Evolutionary conservation across 495 filamentous ascomycete species (phyloP).

Genomic region (Tuber umbilicatum): DNA sequence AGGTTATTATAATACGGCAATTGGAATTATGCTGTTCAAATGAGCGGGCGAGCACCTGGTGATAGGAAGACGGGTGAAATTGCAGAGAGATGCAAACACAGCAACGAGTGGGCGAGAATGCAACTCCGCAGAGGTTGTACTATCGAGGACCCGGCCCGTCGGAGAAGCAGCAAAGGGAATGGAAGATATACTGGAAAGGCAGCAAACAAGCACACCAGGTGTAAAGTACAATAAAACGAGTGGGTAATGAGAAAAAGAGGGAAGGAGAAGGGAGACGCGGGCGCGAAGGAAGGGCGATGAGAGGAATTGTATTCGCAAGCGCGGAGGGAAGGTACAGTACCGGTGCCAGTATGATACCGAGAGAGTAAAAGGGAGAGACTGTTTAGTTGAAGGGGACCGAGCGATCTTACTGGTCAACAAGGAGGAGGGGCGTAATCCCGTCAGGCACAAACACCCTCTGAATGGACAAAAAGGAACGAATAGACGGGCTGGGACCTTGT

Average conservation of each 20-base stretch:
- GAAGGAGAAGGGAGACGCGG: background rate
- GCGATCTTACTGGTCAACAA: background rate
- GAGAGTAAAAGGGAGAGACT: background rate
- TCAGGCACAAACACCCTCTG: background rate
- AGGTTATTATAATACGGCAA: background rate
- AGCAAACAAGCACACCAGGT: background rate
- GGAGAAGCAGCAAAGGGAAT: background rate
- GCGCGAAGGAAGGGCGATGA: background rate
- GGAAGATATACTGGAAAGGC: conserved; percentile 1
- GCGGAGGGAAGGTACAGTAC: background rate
- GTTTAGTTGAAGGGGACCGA: background rate
- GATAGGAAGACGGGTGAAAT: conserved; percentile 2
- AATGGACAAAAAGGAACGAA: background rate
- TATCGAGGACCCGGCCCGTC: conserved; percentile 2
- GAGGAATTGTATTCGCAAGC: background rate
- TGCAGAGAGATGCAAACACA: background rate
- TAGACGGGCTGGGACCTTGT: background rate
- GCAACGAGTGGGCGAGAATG: background rate
- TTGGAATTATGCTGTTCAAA: conserved; percentile 2
- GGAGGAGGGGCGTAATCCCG: background rate
- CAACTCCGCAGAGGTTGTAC: background rate
- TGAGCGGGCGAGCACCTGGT: background rate
- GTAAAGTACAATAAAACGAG: background rate
- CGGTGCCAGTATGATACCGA: no score
- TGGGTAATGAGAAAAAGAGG: background rate